Conservation (phyloP, 23 red algal genomes). For the Gracilaria gracilis region DNA sequence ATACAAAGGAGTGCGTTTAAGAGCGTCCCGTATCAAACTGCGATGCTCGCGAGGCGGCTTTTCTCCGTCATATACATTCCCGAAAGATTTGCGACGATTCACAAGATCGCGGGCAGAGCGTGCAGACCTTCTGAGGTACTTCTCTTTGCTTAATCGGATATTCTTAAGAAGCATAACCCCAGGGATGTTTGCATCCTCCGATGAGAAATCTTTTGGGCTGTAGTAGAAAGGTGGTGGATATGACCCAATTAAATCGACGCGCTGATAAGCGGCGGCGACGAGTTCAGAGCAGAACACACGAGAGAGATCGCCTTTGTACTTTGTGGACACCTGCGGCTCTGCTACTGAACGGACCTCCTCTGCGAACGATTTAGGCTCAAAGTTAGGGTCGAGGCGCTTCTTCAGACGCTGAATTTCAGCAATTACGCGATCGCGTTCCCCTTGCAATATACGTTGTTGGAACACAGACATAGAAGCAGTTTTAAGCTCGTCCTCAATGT, state of each 20-base stretch:
- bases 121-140: constrained; percentile 59
- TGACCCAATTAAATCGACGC: constrained; percentile 78
- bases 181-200: constrained; percentile 80
- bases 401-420: constrained; percentile 63
- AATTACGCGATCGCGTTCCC: constrained; percentile 74
- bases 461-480: constrained; percentile 87
- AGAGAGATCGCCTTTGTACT: constrained; percentile 78
- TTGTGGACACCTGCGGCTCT: constrained; percentile 36
- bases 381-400: constrained; percentile 49
- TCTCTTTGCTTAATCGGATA: constrained; percentile 75
- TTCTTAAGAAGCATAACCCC: constrained; percentile 82
- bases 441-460: constrained; percentile 78
- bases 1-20: constrained; percentile 93
- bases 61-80: constrained; percentile 59
- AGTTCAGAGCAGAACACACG: constrained; percentile 99
- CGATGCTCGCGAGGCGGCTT: constrained; percentile 74
- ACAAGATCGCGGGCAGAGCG: background rate
- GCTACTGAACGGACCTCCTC: background rate
- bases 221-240: constrained; percentile 94
- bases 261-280: constrained; percentile 97
- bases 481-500: constrained; percentile 87
- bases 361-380: constrained; percentile 46
- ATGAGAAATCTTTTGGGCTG: constrained; percentile 92
- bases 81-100: constrained; percentile 3
- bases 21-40: constrained; percentile 75